phyloP scores from a whole-genome alignment of 2,329 filamentous ascomycete genomes.

The Biscogniauxia sp. region DNA sequence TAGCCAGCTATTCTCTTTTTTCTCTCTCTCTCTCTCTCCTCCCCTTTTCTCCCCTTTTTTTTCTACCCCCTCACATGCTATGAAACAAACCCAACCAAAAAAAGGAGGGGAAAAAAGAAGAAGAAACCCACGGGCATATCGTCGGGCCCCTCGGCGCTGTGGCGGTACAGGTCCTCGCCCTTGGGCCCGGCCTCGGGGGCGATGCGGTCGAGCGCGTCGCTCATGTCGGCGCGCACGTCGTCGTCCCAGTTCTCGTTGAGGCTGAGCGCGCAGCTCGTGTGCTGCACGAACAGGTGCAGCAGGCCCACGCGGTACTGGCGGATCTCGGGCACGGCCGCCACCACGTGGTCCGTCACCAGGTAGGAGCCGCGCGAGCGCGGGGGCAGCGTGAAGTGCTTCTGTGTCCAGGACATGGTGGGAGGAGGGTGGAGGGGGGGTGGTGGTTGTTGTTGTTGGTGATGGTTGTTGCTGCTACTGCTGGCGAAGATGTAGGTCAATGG shows the following conservation, averaged over 20 bases:
- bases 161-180: conserved; percentile 74
- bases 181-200: conserved; percentile 74
- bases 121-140: conserved; percentile 77
- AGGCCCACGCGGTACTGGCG: conserved; percentile 79
- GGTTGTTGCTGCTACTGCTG: conserved; percentile 9
- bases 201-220: conserved; percentile 85
- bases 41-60: background rate
- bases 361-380: conserved; percentile 78
- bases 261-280: conserved; percentile 86
- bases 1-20: background rate
- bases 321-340: conserved; percentile 73
- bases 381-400: conserved; percentile 81
- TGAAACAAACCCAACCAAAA: conserved; percentile 3
- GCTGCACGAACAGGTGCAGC: conserved; percentile 89
- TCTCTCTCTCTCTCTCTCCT: background rate
- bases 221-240: conserved; percentile 92
- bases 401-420: conserved; percentile 70
- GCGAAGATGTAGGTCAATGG: conserved; percentile 41
- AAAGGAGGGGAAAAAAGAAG: background rate
- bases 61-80: too few relatives aligned
- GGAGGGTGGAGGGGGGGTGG: conserved; percentile 13
- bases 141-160: conserved; percentile 83
- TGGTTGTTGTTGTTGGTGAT: conserved; percentile 9
- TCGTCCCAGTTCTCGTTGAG: conserved; percentile 89
- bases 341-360: conserved; percentile 78